Evolutionary conservation across 108 stramenopile genomes (phyloP).

Genomic region (Pseudonitzschia delicatissima): DNA sequence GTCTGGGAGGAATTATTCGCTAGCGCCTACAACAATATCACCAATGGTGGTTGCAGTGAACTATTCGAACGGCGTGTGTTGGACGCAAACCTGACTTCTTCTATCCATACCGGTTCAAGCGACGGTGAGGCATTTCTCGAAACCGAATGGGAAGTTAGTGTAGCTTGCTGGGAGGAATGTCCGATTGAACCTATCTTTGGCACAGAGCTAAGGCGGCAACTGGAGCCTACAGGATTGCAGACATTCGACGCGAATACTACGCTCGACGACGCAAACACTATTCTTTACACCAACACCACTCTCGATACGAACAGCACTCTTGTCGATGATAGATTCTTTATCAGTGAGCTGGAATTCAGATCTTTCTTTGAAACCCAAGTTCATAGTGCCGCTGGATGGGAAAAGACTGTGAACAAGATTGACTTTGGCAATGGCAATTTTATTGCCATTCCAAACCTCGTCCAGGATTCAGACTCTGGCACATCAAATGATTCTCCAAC

Average conservation of each 20-base stretch:
- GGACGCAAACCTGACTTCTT: not conserved
- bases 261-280: too few species aligned
- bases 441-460: not conserved
- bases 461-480: not conserved
- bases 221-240: too few species aligned
- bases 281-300: too few species aligned
- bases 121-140: not conserved
- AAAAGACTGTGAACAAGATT: too few species aligned
- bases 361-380: too few species aligned
- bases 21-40: conserved; percentile 2
- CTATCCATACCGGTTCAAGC: not conserved
- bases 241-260: too few species aligned
- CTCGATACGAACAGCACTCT: too few species aligned
- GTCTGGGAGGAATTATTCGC: conserved; percentile 8
- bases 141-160: not conserved
- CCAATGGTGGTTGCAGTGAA: not conserved
- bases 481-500: not conserved
- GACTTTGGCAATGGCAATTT: too few species aligned
- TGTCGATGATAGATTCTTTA: too few species aligned
- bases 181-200: not conserved
- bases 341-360: too few species aligned
- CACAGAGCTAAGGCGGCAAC: not conserved
- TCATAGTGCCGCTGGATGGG: too few species aligned
- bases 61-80: not conserved
- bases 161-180: not conserved